Percentiles rank a stretch among this genome's conserved stretches.
Conservation (phyloP, 352 stramenopile species). For the Saprolegnia diclina region DNA sequence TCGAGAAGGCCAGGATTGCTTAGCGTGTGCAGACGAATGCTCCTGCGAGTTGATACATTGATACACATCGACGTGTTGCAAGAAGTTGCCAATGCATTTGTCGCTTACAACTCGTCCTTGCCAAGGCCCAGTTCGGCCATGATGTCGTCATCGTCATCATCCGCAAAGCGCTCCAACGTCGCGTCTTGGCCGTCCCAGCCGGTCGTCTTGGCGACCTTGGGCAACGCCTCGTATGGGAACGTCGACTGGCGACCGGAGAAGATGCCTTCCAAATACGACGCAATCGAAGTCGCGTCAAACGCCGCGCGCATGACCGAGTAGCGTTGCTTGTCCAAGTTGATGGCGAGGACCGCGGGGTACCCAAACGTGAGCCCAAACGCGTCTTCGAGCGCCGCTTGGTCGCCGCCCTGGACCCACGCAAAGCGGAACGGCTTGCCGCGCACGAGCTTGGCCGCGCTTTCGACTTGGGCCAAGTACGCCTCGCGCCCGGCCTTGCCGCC, state of each 20-base stretch:
- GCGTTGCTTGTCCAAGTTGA: constrained; percentile 82
- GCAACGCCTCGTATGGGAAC: constrained; percentile 53
- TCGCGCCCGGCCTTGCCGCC: constrained; percentile 79
- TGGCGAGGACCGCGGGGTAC: constrained; percentile 84
- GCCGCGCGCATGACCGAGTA: constrained; percentile 76
- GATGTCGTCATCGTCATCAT: constrained; percentile 83
- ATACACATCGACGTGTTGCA: too few species aligned
- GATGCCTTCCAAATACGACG: constrained; percentile 64
- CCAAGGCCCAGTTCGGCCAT: constrained; percentile 59
- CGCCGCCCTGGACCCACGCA: constrained; percentile 84
- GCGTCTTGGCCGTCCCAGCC: constrained; percentile 81
- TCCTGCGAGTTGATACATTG: too few species aligned
- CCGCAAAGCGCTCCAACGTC: constrained; percentile 60
- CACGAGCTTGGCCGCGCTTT: constrained; percentile 77
- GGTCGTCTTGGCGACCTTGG: constrained; percentile 52
- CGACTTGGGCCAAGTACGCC: constrained; percentile 73
- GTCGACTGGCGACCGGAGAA: constrained; percentile 66
- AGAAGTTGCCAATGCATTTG: not conserved
- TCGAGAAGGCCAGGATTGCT: too few species aligned
- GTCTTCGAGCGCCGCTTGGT: constrained; percentile 79
- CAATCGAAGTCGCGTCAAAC: constrained; percentile 62
- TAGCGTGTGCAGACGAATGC: too few species aligned
- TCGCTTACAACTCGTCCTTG: constrained; percentile 75
- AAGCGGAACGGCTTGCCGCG: constrained; percentile 89
- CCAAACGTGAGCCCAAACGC: constrained; percentile 87